phyloP scores from a whole-genome alignment of 306 rosid genomes.

The Vigna hirtella region DNA sequence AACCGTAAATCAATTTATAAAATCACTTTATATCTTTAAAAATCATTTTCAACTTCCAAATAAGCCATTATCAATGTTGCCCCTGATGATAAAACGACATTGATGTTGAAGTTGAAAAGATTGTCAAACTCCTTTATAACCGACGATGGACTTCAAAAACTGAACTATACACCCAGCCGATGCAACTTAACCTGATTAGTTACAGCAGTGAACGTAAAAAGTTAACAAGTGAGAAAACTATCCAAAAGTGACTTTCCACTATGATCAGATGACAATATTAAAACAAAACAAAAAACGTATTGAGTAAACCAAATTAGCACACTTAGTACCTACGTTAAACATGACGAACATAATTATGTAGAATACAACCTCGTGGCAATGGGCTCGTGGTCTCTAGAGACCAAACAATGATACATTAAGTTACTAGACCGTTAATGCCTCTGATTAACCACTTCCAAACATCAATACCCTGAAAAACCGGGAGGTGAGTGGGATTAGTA shows the following conservation, averaged over 20 bases:
- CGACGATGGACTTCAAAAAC: no score
- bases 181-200: neutral
- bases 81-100: no score
- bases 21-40: no score
- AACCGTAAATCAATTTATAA: no score
- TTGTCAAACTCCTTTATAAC: no score
- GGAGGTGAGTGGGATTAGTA: slow-evolving; percentile 63
- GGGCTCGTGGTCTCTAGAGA: slow-evolving; percentile 69
- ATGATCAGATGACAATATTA: slow-evolving; percentile 17
- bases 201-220: neutral
- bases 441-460: slow-evolving; percentile 68
- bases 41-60: no score
- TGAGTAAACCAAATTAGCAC: slow-evolving; percentile 71
- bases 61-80: no score
- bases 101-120: no score
- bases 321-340: slow-evolving; percentile 73
- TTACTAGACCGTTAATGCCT: slow-evolving; percentile 61
- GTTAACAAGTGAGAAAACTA: neutral
- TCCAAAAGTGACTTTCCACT: slow-evolving; percentile 39
- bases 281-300: slow-evolving; percentile 11
- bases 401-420: slow-evolving; percentile 59
- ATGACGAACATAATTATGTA: slow-evolving; percentile 54
- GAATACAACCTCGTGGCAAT: slow-evolving; percentile 81
- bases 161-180: no score
- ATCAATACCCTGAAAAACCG: slow-evolving; percentile 58